These are phyloP conservation scores for Colletotrichum liriopes DNA, from an alignment of 2,329 filamentous ascomycete genomes.

Conservation along the genomic window DNA sequence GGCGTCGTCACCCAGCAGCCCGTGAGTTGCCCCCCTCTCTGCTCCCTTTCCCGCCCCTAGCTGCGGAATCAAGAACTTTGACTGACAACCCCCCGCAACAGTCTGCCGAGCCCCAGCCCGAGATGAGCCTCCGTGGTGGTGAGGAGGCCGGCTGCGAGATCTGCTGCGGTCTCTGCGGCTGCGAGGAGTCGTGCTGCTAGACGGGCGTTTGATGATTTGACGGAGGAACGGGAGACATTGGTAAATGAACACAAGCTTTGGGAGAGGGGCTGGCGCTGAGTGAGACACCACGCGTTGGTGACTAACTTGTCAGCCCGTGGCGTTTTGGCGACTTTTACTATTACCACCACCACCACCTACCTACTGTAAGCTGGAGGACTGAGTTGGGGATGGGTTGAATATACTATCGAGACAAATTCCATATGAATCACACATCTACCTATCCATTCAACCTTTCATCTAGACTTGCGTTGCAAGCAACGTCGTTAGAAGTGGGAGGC, in stretches of 20 bases:
- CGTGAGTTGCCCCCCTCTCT: conserved; percentile 49
- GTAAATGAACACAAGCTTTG: conserved; percentile 7
- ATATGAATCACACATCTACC: background rate
- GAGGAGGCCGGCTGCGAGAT: conserved; percentile 63
- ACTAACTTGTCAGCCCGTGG: conserved; percentile 1
- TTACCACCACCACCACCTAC: background rate
- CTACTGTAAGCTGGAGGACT: background rate
- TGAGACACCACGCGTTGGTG: background rate
- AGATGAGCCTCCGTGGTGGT: conserved; percentile 61
- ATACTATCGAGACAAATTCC: background rate
- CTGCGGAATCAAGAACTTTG: background rate
- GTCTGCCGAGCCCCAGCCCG: conserved; percentile 52
- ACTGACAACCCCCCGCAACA: background rate
- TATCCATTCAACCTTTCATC: too few relatives aligned
- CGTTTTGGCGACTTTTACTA: conserved; percentile 35
- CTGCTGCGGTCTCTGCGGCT: conserved; percentile 63
- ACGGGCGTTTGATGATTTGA: background rate
- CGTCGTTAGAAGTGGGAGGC: background rate
- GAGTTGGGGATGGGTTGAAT: background rate
- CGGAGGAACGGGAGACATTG: background rate
- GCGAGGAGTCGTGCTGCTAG: conserved; percentile 62
- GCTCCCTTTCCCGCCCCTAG: too few relatives aligned
- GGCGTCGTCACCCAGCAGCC: conserved; percentile 60
- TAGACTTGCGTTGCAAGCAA: background rate
- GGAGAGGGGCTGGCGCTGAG: background rate